Evolutionary conservation across 2,329 filamentous ascomycete genomes (phyloP).

Genomic region (Cercospora sp.): DNA sequence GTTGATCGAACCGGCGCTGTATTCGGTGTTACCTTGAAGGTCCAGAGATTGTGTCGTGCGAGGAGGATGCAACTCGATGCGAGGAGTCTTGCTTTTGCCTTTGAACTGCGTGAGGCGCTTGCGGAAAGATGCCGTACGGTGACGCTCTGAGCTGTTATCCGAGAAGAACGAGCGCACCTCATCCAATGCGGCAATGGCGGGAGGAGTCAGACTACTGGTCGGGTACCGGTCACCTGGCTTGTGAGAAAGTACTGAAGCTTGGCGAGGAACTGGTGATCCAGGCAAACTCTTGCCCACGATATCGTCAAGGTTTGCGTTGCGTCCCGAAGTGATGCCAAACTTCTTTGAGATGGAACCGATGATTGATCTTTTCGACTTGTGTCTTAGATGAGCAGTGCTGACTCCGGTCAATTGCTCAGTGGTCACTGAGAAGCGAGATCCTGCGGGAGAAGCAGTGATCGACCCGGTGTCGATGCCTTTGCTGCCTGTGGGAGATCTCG

Average conservation of each 20-base stretch:
- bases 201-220: constrained; percentile 48
- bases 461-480: constrained; percentile 38
- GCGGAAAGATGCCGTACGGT: constrained; percentile 38
- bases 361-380: constrained; percentile 39
- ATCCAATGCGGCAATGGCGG: constrained; percentile 43
- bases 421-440: constrained; percentile 34
- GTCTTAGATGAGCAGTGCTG: constrained; percentile 31
- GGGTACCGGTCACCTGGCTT: constrained; percentile 52
- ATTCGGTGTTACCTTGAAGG: constrained; percentile 32
- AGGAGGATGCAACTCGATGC: constrained; percentile 15
- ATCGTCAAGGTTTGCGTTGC: constrained; percentile 19
- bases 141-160: constrained; percentile 41
- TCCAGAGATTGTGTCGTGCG: constrained; percentile 26
- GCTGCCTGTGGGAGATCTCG: constrained; percentile 23
- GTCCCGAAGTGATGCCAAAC: constrained; percentile 31
- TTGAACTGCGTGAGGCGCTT: constrained; percentile 39
- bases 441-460: constrained; percentile 23
- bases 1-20: constrained; percentile 34
- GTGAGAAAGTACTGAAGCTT: constrained; percentile 30
- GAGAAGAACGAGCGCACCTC: constrained; percentile 48
- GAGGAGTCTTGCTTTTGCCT: constrained; percentile 22
- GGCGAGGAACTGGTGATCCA: constrained; percentile 22
- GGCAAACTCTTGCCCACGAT: constrained; percentile 20
- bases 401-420: constrained; percentile 38
- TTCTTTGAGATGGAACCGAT: constrained; percentile 40